A percentile compares a stretch with the other conserved stretches of the same genome.
phyloP scores from a whole-genome alignment of 2,329 filamentous ascomycete genomes.

The Paracamarosporium sp. region DNA sequence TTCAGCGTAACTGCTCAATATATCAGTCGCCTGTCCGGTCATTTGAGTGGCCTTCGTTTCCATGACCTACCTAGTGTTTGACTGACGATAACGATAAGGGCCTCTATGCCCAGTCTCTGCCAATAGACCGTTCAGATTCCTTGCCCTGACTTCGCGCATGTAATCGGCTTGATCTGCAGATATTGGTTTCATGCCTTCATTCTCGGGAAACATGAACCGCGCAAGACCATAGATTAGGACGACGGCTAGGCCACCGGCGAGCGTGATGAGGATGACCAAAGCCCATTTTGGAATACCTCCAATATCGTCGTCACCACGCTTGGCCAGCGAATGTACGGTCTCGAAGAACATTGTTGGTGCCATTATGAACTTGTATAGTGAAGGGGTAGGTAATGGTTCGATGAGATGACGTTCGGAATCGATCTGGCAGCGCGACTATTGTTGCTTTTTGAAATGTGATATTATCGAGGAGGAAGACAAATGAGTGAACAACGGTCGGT shows the following conservation, averaged over 20 bases:
- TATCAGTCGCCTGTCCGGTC: background rate
- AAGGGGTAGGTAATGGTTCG: background rate
- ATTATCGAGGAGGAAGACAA: background rate
- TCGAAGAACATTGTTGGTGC: background rate
- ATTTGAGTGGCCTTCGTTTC: background rate
- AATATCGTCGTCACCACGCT: constrained; percentile 22
- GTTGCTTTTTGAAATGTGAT: no score
- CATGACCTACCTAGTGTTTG: constrained; percentile 2
- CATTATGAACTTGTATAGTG: background rate
- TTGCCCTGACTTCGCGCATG: constrained; percentile 38
- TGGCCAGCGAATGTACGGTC: constrained; percentile 7
- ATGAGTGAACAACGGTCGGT: background rate
- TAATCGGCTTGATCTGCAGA: constrained; percentile 39
- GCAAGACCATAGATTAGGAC: constrained; percentile 28
- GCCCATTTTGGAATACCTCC: constrained; percentile 29
- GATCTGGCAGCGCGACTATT: background rate
- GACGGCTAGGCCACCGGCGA: constrained; percentile 29
- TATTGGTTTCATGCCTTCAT: constrained; percentile 13
- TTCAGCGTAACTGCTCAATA: background rate
- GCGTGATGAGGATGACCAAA: constrained; percentile 39
- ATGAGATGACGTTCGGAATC: background rate
- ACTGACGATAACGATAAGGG: background rate
- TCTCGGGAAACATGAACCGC: constrained; percentile 23
- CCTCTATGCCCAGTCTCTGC: background rate
- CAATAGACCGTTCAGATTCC: constrained; percentile 23